Evolutionary conservation across 352 stramenopile species (phyloP), one percentile per base, ranked within the genome.

Genomic region (Thalassiosira oceanica): DNA sequence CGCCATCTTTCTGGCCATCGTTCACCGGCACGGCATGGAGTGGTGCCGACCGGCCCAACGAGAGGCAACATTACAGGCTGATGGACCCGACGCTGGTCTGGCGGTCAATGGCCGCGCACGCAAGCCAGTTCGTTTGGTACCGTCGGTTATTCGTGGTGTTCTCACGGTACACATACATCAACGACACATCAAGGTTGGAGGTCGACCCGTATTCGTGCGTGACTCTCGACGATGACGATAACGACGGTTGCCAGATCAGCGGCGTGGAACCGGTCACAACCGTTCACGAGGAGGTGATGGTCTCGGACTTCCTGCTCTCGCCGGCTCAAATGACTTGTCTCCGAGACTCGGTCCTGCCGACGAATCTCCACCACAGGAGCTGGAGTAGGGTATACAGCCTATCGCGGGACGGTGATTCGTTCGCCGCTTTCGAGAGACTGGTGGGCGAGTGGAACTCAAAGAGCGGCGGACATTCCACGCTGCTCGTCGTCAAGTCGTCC

Each of bases 71-170:
- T 53, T 74, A 26, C 50, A 26, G 54, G 49, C 63, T 87, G 27
- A 70, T 83, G 29, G 42, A 86, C 43, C 83, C 83, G 24, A 15
- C 27, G 0, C 42, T 84, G 2, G 83, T 81, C 43, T 97, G 96
- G 86, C 86, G 77, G 10, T 92, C 91, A 0, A 98, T 98, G 94
- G 83, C 88, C 37, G 80, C 94, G 27, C 95, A 98, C 61, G 49
- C 73, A 21, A 96, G 89, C 67, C 95, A 98, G 78, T 98, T 97
- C 69, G 94, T 98, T 23, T 98, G 95, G 95, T 98, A 97, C 71
- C 92, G 95, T 37, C 90, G 93, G n/a, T 81, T 98, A 3, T 97
- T 96, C 63, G 91, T 98, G n/a, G 41, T 91, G 6, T 98, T 98
- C 63, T 97, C 91, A 27, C 87, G 93, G 33, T 98, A 97, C 72